Evolutionary conservation across 2,329 filamentous ascomycete species (phyloP).

Genomic region (Davidsoniella neocaledoniae): DNA sequence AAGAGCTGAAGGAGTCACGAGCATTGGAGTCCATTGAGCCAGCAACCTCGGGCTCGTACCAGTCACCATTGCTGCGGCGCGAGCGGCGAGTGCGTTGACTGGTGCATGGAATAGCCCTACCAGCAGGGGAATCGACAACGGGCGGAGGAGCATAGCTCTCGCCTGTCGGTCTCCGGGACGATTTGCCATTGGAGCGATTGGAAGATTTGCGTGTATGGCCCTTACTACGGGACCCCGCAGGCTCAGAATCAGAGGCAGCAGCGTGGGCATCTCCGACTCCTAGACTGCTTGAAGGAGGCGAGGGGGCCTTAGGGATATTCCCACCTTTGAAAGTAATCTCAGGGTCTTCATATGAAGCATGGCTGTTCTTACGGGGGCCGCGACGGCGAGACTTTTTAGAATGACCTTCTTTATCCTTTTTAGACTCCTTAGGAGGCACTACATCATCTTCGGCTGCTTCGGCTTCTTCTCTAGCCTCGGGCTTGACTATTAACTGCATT

Average conservation of each 20-base stretch:
- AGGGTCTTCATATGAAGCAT: background rate
- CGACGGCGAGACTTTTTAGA: background rate
- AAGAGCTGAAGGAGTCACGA: conserved; percentile 6
- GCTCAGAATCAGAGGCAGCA: conserved; percentile 4
- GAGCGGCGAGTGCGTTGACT: conserved; percentile 5
- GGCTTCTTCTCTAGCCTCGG: background rate
- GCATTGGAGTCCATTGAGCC: conserved; percentile 9
- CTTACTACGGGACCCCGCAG: background rate
- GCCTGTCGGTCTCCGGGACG: conserved; percentile 1
- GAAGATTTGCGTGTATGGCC: conserved; percentile 6
- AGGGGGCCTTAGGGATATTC: conserved; percentile 1
- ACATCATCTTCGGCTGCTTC: background rate
- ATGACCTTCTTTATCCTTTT: background rate
- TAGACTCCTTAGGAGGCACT: background rate
- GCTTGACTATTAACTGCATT: background rate
- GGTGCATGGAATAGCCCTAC: background rate
- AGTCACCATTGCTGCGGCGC: conserved; percentile 4
- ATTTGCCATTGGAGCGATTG: conserved; percentile 4
- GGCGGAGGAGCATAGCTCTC: background rate
- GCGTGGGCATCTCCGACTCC: background rate
- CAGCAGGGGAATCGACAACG: background rate
- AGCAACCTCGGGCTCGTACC: background rate
- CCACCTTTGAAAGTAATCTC: background rate
- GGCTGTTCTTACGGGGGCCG: background rate
- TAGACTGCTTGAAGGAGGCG: conserved; percentile 4